phyloP scores from a whole-genome alignment of 345 rosid species.

The Populus alba region DNA sequence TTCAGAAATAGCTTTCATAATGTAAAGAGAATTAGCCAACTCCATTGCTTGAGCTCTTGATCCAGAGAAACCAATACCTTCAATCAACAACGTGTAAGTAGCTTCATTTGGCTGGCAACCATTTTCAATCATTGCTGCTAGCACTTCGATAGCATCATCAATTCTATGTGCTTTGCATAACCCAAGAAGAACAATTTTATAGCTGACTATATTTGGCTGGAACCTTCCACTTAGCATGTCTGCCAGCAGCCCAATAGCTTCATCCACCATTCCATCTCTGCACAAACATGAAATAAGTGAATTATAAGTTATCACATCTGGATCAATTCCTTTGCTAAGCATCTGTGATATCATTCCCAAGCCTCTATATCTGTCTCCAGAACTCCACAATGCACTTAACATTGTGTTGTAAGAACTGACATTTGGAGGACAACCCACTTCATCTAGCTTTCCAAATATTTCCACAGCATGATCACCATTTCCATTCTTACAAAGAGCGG shows the following conservation, averaged over 20 bases:
- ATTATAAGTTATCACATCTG: slow-evolving; percentile 77
- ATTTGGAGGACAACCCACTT: slow-evolving; percentile 73
- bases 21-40: slow-evolving; percentile 50
- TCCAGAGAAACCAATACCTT: slow-evolving; percentile 79
- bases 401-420: slow-evolving; percentile 78
- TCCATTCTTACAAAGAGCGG: slow-evolving; percentile 68
- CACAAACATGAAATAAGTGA: slow-evolving; percentile 79
- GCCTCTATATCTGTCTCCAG: slow-evolving; percentile 57
- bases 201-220: slow-evolving; percentile 60
- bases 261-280: slow-evolving; percentile 81
- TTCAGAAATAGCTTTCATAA: slow-evolving; percentile 53
- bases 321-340: slow-evolving; percentile 55
- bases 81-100: slow-evolving; percentile 57
- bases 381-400: slow-evolving; percentile 76
- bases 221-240: slow-evolving; percentile 67
- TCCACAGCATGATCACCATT: slow-evolving; percentile 68
- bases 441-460: slow-evolving; percentile 60
- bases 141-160: slow-evolving; percentile 60
- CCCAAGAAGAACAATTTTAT: slow-evolving; percentile 73
- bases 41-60: slow-evolving; percentile 70
- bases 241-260: slow-evolving; percentile 58
- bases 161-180: slow-evolving; percentile 64
- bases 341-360: slow-evolving; percentile 62
- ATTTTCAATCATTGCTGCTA: slow-evolving; percentile 56
- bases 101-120: slow-evolving; percentile 80